Base-by-base conservation (phyloP, 805 yeast genomes). In the Wickerhamiella qilinensis region DNA sequence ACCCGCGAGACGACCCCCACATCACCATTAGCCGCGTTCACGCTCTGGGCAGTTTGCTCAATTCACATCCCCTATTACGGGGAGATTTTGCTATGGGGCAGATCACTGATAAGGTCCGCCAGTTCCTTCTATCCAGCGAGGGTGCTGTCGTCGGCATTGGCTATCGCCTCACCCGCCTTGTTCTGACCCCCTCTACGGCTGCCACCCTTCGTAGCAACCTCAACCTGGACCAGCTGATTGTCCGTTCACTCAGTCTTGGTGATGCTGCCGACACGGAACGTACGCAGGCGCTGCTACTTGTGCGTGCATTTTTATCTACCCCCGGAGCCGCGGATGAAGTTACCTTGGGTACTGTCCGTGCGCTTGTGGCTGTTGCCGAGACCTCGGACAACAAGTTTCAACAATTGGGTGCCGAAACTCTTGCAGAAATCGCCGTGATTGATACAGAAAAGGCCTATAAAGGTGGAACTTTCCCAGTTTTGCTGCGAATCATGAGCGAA, bases 71-170 rank as follows among this genome's bases (percentile, higher is more conserved):
- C 8, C 20, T 25, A 9, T 34, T 45, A 20, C n/a, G 49, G 34
- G 24, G 38, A 37, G 42, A 36, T 29, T 30, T 35, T 31, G 30
- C 54, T 4, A 45, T 62, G 46, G 41, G 53, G 4, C 52, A 51
- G 19, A 55, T 58, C 20, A 51, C 54, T 12, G 57, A 59, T 32
- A 47, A 73, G 24, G 64, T 86, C 9, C 80, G 75, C 48, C 65
- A 67, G 17, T 62, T 84, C 52, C 55, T 86, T 17, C 60, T 71
- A 20, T 74, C 71, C 47, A 63, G 63, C 5, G 66, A 70, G 35
- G 65, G 75, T 21, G 75, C 73, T 41, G 77, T 82, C 1, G 65
- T 77, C 6, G 79, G 86, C 0, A 68, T 84, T 2, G 94, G 86
- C 0, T 84, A 75, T 54, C 63, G 93, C 36, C 65, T 84, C 1